Base-by-base conservation (phyloP, 768 basidiomycete genomes). In the Boletus eberwhitei region DNA sequence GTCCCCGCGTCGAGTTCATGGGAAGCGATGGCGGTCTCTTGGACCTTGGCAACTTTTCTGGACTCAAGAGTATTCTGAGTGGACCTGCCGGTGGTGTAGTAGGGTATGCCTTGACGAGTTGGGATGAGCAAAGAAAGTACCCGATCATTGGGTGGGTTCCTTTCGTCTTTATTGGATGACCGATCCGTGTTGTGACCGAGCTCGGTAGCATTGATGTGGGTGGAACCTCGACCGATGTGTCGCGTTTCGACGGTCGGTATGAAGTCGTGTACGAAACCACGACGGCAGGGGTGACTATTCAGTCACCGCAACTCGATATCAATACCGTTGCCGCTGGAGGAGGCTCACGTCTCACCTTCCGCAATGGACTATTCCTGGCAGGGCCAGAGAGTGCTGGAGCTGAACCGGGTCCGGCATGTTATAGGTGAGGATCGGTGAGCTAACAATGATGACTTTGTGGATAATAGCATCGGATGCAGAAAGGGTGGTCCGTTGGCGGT, bases 81-180 rank as follows among this genome's bases (percentile, higher is more conserved):
- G 92, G 91, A 3, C 96, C 95, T 0, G 96, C 95, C 0, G 95
- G 95, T 3, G 95, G 95, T 4, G 96, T 98, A 6, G 96, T 98
- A 0, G 96, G 96, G 0, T 96, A 92, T 63, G 92, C 94, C 0
- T 74, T 93, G 60, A 74, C 75, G n/a, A 93, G 91, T 63, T 97
- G 93, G 89, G 92, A 93, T 59, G 79, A 79, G 46, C 73, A 84
- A 59, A 68, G 76, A 60, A 85, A 80, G 63, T 74, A 79, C 34
- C 90, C 94, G 0, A 82, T 96, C 59, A 95, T 97, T 54, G 92
- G 92, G 87, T 90, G 65, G 16, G 85, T 77, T 22, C 52, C 36
- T 43, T 35, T 24, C 3, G 9, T 31, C 21, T 36, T 17, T 13
- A 13, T 12, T 17, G 11, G 13, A 13, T 39, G 50, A 35, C 4